A percentile compares a stretch with the other conserved stretches of the same genome.
These are phyloP conservation scores for Heimioporus punctisporus DNA, from an alignment of 1,284 basidiomycete genomes.

Conservation along the genomic window DNA sequence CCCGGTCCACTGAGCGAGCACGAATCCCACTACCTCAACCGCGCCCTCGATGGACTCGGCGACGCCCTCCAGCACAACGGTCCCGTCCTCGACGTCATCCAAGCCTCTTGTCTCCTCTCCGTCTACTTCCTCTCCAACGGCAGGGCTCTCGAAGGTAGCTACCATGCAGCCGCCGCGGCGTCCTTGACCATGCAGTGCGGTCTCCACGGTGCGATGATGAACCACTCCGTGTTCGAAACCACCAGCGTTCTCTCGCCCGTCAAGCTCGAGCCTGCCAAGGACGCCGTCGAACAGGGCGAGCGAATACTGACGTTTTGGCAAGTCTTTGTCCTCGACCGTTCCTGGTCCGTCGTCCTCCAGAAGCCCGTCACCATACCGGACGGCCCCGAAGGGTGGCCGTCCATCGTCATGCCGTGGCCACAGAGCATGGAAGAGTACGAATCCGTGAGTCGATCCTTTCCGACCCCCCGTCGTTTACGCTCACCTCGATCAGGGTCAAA, in stretches of 20 bases:
- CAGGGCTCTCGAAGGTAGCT: slow-evolving; percentile 70
- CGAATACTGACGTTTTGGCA: slow-evolving; percentile 72
- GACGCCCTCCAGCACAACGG: slow-evolving; percentile 58
- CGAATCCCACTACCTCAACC: slow-evolving; percentile 66
- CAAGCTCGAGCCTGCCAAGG: slow-evolving; percentile 56
- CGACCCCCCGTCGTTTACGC: slow-evolving; percentile 14
- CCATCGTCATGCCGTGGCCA: slow-evolving; percentile 70
- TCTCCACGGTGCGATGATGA: slow-evolving; percentile 52
- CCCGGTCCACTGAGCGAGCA: slow-evolving; percentile 67
- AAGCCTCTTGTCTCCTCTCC: slow-evolving; percentile 72
- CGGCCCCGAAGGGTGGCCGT: slow-evolving; percentile 42
- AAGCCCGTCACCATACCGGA: slow-evolving; percentile 58
- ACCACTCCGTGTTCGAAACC: slow-evolving; percentile 37
- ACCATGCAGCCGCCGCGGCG: slow-evolving; percentile 69
- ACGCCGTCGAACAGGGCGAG: slow-evolving; percentile 59
- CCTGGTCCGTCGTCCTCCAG: slow-evolving; percentile 64
- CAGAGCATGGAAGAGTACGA: slow-evolving; percentile 61
- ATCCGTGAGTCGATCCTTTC: slow-evolving; percentile 40
- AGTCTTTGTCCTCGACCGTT: slow-evolving; percentile 67
- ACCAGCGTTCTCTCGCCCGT: slow-evolving; percentile 41
- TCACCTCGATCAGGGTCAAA: slow-evolving; percentile 48
- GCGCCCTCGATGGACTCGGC: slow-evolving; percentile 57
- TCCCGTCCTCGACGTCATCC: slow-evolving; percentile 68
- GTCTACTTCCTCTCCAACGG: slow-evolving; percentile 76
- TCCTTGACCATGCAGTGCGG: slow-evolving; percentile 68